phyloP scores from a whole-genome alignment of 1,139 yeast genomes.

The Yamadazyma mexicana region DNA sequence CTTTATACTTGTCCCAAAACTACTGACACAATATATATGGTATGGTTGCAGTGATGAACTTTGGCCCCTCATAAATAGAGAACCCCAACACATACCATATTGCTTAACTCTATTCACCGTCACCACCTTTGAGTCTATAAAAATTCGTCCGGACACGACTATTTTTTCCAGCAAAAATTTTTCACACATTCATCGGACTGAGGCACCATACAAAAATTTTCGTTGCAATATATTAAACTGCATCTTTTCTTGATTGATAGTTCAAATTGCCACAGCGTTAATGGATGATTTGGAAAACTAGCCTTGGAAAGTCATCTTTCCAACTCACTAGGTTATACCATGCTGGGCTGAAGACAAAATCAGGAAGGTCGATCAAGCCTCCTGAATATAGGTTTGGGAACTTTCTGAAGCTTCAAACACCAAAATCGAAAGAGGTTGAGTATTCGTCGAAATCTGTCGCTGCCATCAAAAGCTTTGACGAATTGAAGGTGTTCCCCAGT shows the following conservation, averaged over 20 bases:
- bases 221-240: not conserved
- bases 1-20: too few relatives aligned
- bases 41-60: too few relatives aligned
- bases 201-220: not conserved
- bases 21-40: too few relatives aligned
- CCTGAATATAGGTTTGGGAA: constrained; percentile 23
- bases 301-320: not conserved
- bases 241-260: not conserved
- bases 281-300: constrained; percentile 1
- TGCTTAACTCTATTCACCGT: too few relatives aligned
- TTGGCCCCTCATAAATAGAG: too few relatives aligned
- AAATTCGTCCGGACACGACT: not conserved
- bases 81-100: too few relatives aligned
- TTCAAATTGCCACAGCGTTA: not conserved
- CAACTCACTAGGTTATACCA: not conserved
- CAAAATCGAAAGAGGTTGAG: constrained; percentile 19
- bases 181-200: not conserved
- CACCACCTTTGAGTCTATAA: too few relatives aligned
- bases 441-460: constrained; percentile 32
- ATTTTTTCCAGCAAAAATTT: not conserved
- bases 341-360: not conserved
- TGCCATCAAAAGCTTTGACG: constrained; percentile 60
- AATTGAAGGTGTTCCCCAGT: constrained; percentile 63
- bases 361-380: constrained; percentile 1
- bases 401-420: constrained; percentile 26